Evolutionary conservation across 192 early-diverging fungal species (phyloP).

Genomic region (Coemansia furcata): DNA sequence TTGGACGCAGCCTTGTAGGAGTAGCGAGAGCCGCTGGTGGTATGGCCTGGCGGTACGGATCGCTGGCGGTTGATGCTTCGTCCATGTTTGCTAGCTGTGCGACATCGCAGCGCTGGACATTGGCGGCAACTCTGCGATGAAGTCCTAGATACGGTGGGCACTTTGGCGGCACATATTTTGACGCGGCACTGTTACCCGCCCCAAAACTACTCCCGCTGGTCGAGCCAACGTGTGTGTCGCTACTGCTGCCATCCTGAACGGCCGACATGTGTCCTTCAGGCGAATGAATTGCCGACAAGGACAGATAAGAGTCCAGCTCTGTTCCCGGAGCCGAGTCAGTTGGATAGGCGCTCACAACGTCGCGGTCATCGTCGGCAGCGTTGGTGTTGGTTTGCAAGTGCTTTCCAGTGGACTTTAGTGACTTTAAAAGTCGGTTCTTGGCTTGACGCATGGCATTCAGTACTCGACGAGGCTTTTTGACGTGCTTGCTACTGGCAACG

Average conservation of each 20-base stretch:
- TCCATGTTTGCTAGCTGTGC: background rate
- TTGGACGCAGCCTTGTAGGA: conserved; percentile 23
- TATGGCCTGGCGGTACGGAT: background rate
- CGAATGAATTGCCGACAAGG: conserved; percentile 34
- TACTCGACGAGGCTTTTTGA: conserved; percentile 17
- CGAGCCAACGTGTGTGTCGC: background rate
- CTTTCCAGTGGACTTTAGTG: conserved; percentile 3
- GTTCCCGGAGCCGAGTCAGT: conserved; percentile 27
- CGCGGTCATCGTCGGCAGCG: conserved; percentile 9
- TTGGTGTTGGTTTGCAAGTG: background rate
- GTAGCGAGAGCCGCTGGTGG: background rate
- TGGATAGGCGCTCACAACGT: conserved; percentile 45
- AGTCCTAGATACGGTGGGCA: conserved; percentile 39
- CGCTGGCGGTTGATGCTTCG: background rate
- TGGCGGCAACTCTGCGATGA: conserved; percentile 21
- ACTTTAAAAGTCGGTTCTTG: conserved; percentile 12
- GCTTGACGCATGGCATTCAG: conserved; percentile 33
- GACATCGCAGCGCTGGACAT: background rate
- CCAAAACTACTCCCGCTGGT: conserved; percentile 5
- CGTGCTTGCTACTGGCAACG: background rate
- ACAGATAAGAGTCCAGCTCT: conserved; percentile 38
- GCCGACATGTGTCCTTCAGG: conserved; percentile 13
- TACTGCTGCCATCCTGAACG: conserved; percentile 6
- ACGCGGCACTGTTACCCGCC: background rate
- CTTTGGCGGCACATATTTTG: conserved; percentile 34